Base-by-base conservation (phyloP, 352 stramenopile species). In the Phytopythium mirpurense region DNA sequence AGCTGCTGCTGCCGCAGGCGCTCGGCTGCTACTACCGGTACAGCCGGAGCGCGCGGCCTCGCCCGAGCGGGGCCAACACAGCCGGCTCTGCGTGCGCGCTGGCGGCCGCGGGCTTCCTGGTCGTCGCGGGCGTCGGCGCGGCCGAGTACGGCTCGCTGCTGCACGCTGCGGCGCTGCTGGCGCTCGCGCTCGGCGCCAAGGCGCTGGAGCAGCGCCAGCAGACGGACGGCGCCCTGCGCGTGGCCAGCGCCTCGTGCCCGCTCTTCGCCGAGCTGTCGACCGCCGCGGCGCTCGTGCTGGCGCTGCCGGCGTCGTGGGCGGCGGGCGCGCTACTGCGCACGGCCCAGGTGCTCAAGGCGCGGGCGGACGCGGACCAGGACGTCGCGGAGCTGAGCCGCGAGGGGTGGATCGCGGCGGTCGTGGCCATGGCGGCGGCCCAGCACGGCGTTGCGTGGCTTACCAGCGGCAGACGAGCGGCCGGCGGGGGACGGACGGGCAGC, bases 101-200 rank as follows among this genome's bases (percentile, higher is more conserved):
- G 23, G 70, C 57, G 50, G 46, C 81, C 7, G 11, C 75, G 5
- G 77, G 75, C 15, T 78, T 73, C 51, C 26, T 87, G n/a, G 49
- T 85, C 14, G 75, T 88, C 36, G 80, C 80, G 1, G 80, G 80
- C 2, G 67, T 86, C 36, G 63, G 80, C 40, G 66, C 73, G 14
- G 72, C 82, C 51, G 71, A 82, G 48, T 88, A 90, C 58, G 80
- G 80, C 35, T 74, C 80, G 14, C 59, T 90, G 21, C 38, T 88
- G 46, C 62, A 78, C 43, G 79, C 77, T 32, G 37, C 86, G 24
- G 5, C 68, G 47, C 64, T 90, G 11, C 64, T 88, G 10, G 74
- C 59, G 2, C 35, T 73, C 23, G 57, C 72, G 38, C 50, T 90
- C 47, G 73, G 49, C 8, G 68, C 79, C 58, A 60, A 73, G 29